phyloP scores from a whole-genome alignment of 176 grass and related monocot genomes.

The Oryza meridionalis region DNA sequence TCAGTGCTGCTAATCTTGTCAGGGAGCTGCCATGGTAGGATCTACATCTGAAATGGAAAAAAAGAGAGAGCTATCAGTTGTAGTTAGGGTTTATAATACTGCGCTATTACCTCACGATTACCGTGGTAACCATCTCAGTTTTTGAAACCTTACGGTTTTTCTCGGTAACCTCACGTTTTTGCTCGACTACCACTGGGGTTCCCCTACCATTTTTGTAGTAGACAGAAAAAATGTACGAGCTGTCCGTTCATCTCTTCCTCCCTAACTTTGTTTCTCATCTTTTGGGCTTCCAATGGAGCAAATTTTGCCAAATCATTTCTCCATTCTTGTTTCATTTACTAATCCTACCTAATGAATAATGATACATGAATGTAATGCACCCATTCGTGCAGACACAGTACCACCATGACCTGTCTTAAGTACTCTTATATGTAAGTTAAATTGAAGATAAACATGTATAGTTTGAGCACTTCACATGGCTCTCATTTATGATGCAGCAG shows the following conservation, averaged over 20 bases:
- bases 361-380: background rate
- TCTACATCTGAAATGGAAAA: background rate
- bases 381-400: background rate
- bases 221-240: background rate
- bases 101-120: too few species aligned
- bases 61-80: background rate
- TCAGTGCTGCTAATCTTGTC: background rate
- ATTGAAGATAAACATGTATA: background rate
- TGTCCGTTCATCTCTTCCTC: background rate
- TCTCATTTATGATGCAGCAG: constrained; percentile 8
- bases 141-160: too few species aligned
- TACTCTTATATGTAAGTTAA: background rate
- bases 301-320: background rate
- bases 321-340: background rate
- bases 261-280: background rate
- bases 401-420: background rate
- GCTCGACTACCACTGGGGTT: too few species aligned
- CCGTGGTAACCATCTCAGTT: too few species aligned
- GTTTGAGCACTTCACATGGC: background rate
- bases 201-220: background rate
- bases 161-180: too few species aligned
- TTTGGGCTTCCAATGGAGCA: background rate
- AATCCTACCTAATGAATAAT: background rate
- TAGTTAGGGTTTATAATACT: background rate
- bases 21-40: background rate